A percentile compares a stretch with the other conserved stretches of the same genome.
These are phyloP conservation scores for Meira miltonrushii DNA, from an alignment of 1,284 basidiomycete genomes.

Conservation along the genomic window DNA sequence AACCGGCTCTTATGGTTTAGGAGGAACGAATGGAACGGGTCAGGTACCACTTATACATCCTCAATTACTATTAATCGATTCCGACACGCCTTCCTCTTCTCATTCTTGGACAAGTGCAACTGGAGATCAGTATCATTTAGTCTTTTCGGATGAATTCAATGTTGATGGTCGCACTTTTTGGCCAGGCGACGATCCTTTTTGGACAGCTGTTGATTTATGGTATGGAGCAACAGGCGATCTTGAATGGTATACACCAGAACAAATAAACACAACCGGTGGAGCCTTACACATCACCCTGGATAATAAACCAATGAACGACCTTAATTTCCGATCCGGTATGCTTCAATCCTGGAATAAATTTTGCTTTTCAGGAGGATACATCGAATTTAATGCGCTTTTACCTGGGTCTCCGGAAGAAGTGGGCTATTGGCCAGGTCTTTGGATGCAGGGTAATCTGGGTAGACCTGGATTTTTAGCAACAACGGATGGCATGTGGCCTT, in stretches of 20 bases:
- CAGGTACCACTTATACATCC: conserved; percentile 28
- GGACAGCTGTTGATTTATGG: conserved; percentile 67
- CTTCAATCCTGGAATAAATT: conserved; percentile 73
- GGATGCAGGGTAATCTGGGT: conserved; percentile 77
- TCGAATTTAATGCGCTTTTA: conserved; percentile 70
- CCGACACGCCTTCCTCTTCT: conserved; percentile 48
- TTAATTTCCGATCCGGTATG: conserved; percentile 62
- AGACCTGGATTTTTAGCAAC: conserved; percentile 49
- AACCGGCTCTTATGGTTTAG: conserved; percentile 36
- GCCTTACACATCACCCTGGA: conserved; percentile 67
- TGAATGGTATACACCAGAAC: conserved; percentile 66
- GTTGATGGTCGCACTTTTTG: conserved; percentile 57
- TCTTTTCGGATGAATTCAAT: conserved; percentile 53
- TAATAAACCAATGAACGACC: conserved; percentile 58
- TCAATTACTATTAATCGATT: conserved; percentile 45
- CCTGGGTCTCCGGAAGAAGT: conserved; percentile 65
- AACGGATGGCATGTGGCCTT: conserved; percentile 66
- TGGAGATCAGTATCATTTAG: conserved; percentile 35
- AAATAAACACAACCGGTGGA: conserved; percentile 72
- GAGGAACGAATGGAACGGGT: conserved; percentile 39
- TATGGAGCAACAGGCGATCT: conserved; percentile 61
- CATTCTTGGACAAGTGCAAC: conserved; percentile 28
- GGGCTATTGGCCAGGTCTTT: conserved; percentile 65
- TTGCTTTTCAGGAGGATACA: conserved; percentile 86
- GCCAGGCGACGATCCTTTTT: conserved; percentile 61